Base-by-base conservation (phyloP, 2,329 filamentous ascomycete genomes). In the Furcasterigmium furcatum region DNA sequence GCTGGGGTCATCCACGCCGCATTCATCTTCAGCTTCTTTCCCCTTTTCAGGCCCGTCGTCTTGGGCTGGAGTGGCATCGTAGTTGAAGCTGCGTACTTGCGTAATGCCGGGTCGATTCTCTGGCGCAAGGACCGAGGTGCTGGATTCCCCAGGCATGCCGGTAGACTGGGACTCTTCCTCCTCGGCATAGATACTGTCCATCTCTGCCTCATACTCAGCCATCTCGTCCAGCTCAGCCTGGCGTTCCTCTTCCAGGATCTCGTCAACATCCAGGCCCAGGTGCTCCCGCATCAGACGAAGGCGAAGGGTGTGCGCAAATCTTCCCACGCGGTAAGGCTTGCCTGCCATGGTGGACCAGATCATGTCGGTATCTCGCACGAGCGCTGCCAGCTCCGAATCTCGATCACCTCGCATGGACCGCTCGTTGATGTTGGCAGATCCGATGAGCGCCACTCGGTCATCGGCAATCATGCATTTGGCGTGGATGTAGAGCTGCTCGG, bases 351-450 rank as follows among this genome's bases (percentile, higher is more conserved):
- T 88, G 6, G 91, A 96, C 75, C 83, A 85, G 47, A 96, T 80
- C 82, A 96, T 91, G 62, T 96, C 90, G 2, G 88, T 92, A 62
- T 99, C 94, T 44, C 92, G 83, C 35, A 99, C 88, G 36, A 97
- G 79, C 7, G 91, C 86, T 5, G 92, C 94, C 51, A 88, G 84
- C 66, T 99, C 94, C 0, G 92, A 96, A 65, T 99, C 94, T 58
- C 94, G 82, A 41, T 82, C 86, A 9, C 94, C 94, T 50, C 96
- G 67, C 90, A 97, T 91, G 7, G 92, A 97, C 38, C 94, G 84
- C 66, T 99, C 94, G 58, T 99, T 99, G 73, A 99, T 97, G 62
- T 99, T 99, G 44, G 94, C 94, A 38, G 92, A 97, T 16, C 94
- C 94, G 56, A 99, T 99, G 50, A 99, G 84, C 18, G 87, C 92